A percentile compares a stretch with the other conserved stretches of the same genome.
Evolutionary conservation across 2,329 filamentous ascomycete genomes (phyloP).

Genomic region (Septoria linicola): DNA sequence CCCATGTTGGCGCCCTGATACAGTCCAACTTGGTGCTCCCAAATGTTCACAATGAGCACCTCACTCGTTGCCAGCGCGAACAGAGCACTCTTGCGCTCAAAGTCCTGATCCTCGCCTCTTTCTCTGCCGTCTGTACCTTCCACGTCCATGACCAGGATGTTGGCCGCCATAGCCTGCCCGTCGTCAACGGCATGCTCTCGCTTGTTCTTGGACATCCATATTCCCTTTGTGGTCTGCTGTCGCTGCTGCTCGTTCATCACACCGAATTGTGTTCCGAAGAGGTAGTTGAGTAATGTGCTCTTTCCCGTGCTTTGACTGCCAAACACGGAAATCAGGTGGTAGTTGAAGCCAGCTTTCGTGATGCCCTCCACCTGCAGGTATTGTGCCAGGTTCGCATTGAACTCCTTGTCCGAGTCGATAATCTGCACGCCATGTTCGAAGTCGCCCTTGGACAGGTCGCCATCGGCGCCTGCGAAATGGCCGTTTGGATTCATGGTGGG

Average conservation of each 20-base stretch:
- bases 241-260: conserved; percentile 96
- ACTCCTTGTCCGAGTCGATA: conserved; percentile 92
- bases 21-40: conserved; percentile 97
- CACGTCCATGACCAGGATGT: conserved; percentile 98
- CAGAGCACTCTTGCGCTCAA: conserved; percentile 95
- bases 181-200: conserved; percentile 47
- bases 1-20: conserved; percentile 99
- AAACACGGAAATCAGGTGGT: conserved; percentile 98
- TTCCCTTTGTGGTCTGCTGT: conserved; percentile 96
- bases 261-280: conserved; percentile 93
- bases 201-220: conserved; percentile 99
- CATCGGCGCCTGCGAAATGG: conserved; percentile 71
- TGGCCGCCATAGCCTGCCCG: conserved; percentile 74
- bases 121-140: conserved; percentile 96
- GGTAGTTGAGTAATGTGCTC: conserved; percentile 90
- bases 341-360: conserved; percentile 92
- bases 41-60: conserved; percentile 97
- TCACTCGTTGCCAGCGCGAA: conserved; percentile 97
- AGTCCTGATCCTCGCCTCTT: conserved; percentile 96
- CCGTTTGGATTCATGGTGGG: conserved; percentile 63
- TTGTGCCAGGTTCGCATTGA: conserved; percentile 81
- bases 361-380: conserved; percentile 81
- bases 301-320: conserved; percentile 98
- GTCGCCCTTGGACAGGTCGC: conserved; percentile 63
- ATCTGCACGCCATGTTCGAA: conserved; percentile 97